Evolutionary conservation across 108 stramenopile genomes (phyloP), one percentile per base, ranked within the genome.

Genomic region (Nitzschia sp.): DNA sequence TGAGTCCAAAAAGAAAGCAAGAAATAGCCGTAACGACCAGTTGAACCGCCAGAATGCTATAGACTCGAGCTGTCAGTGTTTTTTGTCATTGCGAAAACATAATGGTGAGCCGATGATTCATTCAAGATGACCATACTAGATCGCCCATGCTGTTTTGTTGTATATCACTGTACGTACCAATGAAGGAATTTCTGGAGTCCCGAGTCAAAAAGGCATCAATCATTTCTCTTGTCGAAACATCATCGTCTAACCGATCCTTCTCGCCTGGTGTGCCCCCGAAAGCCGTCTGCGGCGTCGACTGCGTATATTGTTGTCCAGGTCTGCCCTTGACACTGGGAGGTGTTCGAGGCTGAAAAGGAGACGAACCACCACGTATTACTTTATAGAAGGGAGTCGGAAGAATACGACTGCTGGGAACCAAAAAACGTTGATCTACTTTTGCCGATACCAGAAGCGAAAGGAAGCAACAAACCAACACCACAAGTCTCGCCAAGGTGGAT

Each of bases 41-140:
- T 64, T 94, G 92, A 2, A 72, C 85, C 13, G 88, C 53, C 34
- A 94, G 63, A 31, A 94, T 90, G 16, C 76, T 80, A 75, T 94
- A 94, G 9, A 94, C 92, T 50, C 88, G 68, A 17, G 89, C 86
- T 82, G 56, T 56, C n/a, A n/a, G n/a, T n/a, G n/a, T n/a, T n/a
- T n/a, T n/a, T n/a, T n/a, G n/a, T n/a, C n/a, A n/a, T n/a, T 5
- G 3, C 28, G 31, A 52, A 54, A 69, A 31, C 45, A 54, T 0
- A 16, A n/a, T n/a, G 21, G 19, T 16, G 17, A 50, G 13, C 8
- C 9, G 16, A 8, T 19, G 53, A 63, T 11, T 52, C 19, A 52
- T 72, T 9, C 17, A 45, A 28, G 6, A 53, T 11, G 16, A 53
- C 21, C 31, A 34, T 29, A 22, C 11, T 15, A n/a, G n/a, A n/a